These are phyloP conservation scores for Sparassis latifolia DNA, from an alignment of 1,284 basidiomycete species.

Conservation along the genomic window DNA sequence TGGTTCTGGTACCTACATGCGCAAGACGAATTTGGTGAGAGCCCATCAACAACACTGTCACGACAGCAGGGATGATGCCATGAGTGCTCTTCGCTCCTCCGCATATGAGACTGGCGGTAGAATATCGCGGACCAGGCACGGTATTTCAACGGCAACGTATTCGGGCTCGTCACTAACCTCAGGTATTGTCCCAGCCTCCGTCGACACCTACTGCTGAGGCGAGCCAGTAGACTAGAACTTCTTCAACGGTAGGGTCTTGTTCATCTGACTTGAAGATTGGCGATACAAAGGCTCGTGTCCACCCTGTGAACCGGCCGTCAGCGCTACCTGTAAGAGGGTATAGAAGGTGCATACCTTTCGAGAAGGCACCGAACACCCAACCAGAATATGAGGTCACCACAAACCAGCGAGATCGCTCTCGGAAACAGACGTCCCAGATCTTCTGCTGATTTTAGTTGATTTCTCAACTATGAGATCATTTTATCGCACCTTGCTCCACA, in stretches of 20 bases:
- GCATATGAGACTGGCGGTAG: constrained; percentile 16
- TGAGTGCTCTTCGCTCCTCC: constrained; percentile 26
- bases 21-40: constrained; percentile 5
- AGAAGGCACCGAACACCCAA: constrained; percentile 70
- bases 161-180: constrained; percentile 24
- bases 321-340: background rate
- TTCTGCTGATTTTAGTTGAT: constrained; percentile 18
- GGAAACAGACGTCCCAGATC: constrained; percentile 60
- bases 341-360: constrained; percentile 37
- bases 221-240: constrained; percentile 26
- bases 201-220: constrained; percentile 18
- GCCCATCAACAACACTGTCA: constrained; percentile 11
- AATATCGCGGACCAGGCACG: constrained; percentile 39
- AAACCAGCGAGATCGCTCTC: constrained; percentile 29
- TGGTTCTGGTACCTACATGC: constrained; percentile 41
- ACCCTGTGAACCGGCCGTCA: constrained; percentile 32
- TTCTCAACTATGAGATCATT: background rate
- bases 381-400: constrained; percentile 60
- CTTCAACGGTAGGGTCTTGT: constrained; percentile 17
- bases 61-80: constrained; percentile 27
- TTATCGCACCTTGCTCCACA: constrained; percentile 59
- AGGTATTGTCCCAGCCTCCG: constrained; percentile 20
- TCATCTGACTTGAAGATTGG: constrained; percentile 4
- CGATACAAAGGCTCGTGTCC: constrained; percentile 30
- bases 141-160: constrained; percentile 21